phyloP scores from a whole-genome alignment of 2,329 filamentous ascomycete species.

The Trichoderma sp. region DNA sequence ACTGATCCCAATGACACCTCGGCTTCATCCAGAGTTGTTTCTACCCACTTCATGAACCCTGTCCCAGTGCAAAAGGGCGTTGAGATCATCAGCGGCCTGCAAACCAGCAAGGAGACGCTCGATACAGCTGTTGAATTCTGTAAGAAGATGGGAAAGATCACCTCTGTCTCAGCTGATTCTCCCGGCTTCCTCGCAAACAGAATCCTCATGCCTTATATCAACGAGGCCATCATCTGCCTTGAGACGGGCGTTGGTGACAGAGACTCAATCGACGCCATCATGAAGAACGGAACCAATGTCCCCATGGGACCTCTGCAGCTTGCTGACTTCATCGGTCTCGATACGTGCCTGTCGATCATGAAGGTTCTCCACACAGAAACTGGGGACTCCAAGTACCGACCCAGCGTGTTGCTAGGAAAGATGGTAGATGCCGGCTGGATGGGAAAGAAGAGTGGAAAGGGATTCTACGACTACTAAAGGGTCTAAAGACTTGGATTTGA shows the following conservation, averaged over 20 bases:
- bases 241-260: slow-evolving; percentile 88
- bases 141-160: slow-evolving; percentile 88
- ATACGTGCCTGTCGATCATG: slow-evolving; percentile 97
- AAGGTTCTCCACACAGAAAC: slow-evolving; percentile 89
- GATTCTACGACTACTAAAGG: slow-evolving; percentile 82
- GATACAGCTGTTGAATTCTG: slow-evolving; percentile 84
- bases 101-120: slow-evolving; percentile 82
- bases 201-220: slow-evolving; percentile 99
- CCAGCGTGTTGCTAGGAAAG: slow-evolving; percentile 81
- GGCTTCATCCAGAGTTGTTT: slow-evolving; percentile 83
- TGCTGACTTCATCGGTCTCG: slow-evolving; percentile 95
- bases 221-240: slow-evolving; percentile 93
- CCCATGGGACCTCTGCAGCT: slow-evolving; percentile 95
- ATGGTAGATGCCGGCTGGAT: slow-evolving; percentile 99
- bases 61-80: slow-evolving; percentile 96
- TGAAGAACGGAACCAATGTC: slow-evolving; percentile 99
- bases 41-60: slow-evolving; percentile 99
- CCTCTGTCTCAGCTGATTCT: slow-evolving; percentile 83
- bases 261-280: slow-evolving; percentile 94
- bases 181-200: slow-evolving; percentile 95
- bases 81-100: slow-evolving; percentile 92
- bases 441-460: slow-evolving; percentile 95
- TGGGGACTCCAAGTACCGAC: slow-evolving; percentile 93
- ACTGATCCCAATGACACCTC: slow-evolving; percentile 76
- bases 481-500: neutral